A percentile compares a stretch with the other conserved stretches of the same genome.
These are phyloP conservation scores for Setaria viridis DNA, from an alignment of 202 grass and related monocot species.

Conservation along the genomic window DNA sequence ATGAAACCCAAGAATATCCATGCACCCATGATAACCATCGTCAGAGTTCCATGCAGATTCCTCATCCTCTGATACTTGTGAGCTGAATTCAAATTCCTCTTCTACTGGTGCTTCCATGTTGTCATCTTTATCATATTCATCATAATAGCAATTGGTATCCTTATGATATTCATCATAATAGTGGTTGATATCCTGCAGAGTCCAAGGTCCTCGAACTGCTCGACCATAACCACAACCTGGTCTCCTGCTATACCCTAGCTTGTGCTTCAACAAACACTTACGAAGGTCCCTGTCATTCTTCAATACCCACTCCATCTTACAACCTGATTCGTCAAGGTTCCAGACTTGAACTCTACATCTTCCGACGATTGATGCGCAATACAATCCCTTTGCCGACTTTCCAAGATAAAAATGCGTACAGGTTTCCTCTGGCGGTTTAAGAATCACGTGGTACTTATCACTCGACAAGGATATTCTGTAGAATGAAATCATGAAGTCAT, in stretches of 20 bases:
- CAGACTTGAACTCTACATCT: not conserved
- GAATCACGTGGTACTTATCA: not conserved
- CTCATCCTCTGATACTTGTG: too few species aligned
- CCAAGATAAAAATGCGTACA: not conserved
- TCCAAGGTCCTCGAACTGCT: not conserved
- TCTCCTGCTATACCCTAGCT: not conserved
- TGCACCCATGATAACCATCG: not conserved
- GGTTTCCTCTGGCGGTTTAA: not conserved
- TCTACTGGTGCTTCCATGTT: too few species aligned
- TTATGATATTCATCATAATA: too few species aligned
- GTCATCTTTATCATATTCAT: not conserved
- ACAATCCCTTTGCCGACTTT: not conserved
- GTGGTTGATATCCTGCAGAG: not conserved
- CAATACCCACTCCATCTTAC: not conserved
- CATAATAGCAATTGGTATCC: not conserved
- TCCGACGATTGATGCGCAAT: not conserved
- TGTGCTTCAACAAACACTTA: not conserved
- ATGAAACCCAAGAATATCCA: slow-evolving; percentile 15
- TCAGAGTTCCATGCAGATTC: not conserved
- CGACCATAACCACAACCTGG: not conserved
- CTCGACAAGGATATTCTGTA: not conserved
- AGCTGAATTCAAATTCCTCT: not conserved
- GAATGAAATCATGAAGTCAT: not conserved
- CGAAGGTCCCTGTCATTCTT: not conserved
- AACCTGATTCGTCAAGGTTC: not conserved